Percentiles rank a stretch among this genome's conserved stretches.
Conservation (phyloP, 2,329 filamentous ascomycete genomes). For the Pseudogymnoascus sp. region DNA sequence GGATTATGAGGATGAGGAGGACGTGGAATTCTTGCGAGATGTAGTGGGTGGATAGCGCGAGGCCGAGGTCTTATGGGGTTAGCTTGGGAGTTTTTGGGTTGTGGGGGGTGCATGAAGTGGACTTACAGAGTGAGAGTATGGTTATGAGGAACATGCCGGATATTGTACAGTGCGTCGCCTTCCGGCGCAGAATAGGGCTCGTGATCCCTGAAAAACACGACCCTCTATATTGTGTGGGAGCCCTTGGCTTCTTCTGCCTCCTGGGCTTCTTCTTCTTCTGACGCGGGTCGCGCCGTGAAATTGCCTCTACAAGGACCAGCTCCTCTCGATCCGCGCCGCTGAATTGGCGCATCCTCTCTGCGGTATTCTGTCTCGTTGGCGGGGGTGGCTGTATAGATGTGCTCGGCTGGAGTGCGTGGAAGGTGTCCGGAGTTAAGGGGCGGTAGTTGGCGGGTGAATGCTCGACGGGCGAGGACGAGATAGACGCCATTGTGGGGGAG, state of each 20-base stretch:
- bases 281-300: not conserved
- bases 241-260: conserved; percentile 26
- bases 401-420: conserved; percentile 11
- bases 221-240: conserved; percentile 16
- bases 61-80: conserved; percentile 55
- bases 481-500: not conserved
- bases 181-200: conserved; percentile 46
- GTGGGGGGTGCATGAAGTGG: not conserved
- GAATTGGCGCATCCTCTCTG: conserved; percentile 17
- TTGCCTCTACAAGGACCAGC: not conserved
- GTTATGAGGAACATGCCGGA: conserved; percentile 41
- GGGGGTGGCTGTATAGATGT: conserved; percentile 12
- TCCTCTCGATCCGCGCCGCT: conserved; percentile 11
- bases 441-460: conserved; percentile 16
- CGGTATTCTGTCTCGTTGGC: conserved; percentile 14
- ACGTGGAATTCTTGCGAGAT: conserved; percentile 69
- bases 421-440: conserved; percentile 15
- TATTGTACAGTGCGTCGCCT: conserved; percentile 55
- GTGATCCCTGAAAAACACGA: conserved; percentile 45
- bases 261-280: conserved; percentile 22
- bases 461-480: conserved; percentile 6
- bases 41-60: conserved; percentile 60
- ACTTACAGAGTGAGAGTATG: conserved; percentile 52
- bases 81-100: not conserved
- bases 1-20: conserved; percentile 69